These are phyloP conservation scores for Elongisporangium undulatum DNA, from an alignment of 352 stramenopile genomes.

Conservation along the genomic window DNA sequence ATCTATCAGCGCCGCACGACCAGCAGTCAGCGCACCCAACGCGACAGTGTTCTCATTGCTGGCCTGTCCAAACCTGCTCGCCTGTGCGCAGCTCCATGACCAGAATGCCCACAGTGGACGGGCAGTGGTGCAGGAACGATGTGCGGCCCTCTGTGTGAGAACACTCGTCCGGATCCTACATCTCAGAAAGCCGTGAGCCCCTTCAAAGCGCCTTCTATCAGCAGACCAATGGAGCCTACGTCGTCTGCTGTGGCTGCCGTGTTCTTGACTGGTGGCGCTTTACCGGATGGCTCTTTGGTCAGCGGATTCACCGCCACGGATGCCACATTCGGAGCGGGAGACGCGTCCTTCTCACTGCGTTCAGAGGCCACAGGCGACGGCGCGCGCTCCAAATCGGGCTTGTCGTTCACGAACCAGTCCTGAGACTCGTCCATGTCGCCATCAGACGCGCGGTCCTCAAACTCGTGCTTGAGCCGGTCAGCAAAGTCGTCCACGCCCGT, in stretches of 20 bases:
- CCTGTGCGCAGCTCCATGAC: constrained; percentile 61
- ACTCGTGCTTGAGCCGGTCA: constrained; percentile 63
- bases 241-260: constrained; percentile 15
- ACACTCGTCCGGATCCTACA: constrained; percentile 36
- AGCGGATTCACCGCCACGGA: background rate
- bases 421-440: constrained; percentile 51
- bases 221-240: background rate
- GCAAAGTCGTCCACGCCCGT: constrained; percentile 53
- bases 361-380: constrained; percentile 25
- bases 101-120: constrained; percentile 41
- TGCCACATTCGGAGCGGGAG: background rate
- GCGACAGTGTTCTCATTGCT: too few relatives aligned
- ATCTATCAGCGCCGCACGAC: constrained; percentile 4
- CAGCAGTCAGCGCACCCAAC: background rate
- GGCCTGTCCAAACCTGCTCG: constrained; percentile 21
- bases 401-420: constrained; percentile 84
- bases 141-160: constrained; percentile 27
- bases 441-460: constrained; percentile 54
- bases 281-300: background rate
- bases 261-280: background rate
- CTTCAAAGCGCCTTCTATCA: background rate
- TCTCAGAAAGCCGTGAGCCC: background rate
- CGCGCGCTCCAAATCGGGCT: constrained; percentile 20
- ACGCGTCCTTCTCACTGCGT: constrained; percentile 10
- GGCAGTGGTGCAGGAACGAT: constrained; percentile 66